phyloP scores from a whole-genome alignment of 768 basidiomycete genomes.

The Dendrothele bispora region DNA sequence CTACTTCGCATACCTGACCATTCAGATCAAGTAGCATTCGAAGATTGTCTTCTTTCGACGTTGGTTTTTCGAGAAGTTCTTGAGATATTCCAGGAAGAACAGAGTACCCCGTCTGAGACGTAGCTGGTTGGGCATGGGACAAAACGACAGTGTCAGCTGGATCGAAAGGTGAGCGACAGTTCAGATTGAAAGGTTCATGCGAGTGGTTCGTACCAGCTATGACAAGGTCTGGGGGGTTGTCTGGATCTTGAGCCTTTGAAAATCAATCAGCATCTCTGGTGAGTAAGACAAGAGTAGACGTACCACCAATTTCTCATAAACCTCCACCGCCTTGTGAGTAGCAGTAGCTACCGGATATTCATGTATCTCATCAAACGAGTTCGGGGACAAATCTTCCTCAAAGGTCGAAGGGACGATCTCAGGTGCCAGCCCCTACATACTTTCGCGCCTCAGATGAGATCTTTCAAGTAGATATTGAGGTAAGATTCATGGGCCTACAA shows the following conservation, averaged over 20 bases:
- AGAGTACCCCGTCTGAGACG: constrained; percentile 55
- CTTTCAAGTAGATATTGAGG: neutral
- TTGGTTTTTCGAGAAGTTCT: constrained; percentile 89
- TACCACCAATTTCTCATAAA: constrained; percentile 80
- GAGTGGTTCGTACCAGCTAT: constrained; percentile 57
- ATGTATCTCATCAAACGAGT: constrained; percentile 66
- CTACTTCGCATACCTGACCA: constrained; percentile 85
- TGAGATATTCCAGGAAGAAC: constrained; percentile 53
- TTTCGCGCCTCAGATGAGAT: no score
- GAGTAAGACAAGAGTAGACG: constrained; percentile 19
- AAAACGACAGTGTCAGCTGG: constrained; percentile 96
- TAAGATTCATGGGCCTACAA: constrained; percentile 49
- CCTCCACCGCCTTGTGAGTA: constrained; percentile 80
- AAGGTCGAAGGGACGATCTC: constrained; percentile 79
- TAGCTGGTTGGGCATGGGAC: constrained; percentile 64
- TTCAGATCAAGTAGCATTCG: constrained; percentile 88
- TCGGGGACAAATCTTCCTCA: constrained; percentile 69
- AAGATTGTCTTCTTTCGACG: constrained; percentile 73
- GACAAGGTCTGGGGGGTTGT: constrained; percentile 77
- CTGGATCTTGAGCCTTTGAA: constrained; percentile 49
- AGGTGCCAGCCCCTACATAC: constrained; percentile 44
- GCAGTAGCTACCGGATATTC: constrained; percentile 80
- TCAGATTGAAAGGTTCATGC: neutral
- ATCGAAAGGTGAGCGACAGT: neutral
- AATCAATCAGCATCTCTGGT: neutral